phyloP scores from a whole-genome alignment of 495 filamentous ascomycete species.

The Tuber borchii region DNA sequence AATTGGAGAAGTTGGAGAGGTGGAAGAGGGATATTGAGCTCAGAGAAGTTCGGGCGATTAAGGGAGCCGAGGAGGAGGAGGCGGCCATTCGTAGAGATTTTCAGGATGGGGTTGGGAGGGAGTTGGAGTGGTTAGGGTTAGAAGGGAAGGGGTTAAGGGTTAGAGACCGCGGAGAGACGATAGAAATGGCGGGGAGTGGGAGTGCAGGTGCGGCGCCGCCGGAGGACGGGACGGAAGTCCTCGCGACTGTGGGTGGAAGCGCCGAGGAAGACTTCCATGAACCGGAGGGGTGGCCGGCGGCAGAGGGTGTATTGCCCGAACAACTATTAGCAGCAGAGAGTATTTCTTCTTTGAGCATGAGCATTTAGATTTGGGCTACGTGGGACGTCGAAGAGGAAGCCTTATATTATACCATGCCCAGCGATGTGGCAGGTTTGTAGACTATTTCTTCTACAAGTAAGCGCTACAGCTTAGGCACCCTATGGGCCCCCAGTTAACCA shows the following conservation, averaged over 20 bases:
- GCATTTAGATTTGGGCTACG: neutral
- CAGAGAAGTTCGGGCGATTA: conserved; percentile 18
- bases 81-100: conserved; percentile 40
- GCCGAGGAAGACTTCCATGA: conserved; percentile 31
- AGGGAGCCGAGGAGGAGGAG: conserved; percentile 21
- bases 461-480: neutral
- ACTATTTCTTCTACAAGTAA: neutral
- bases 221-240: neutral
- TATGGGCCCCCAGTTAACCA: neutral
- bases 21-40: conserved; percentile 30
- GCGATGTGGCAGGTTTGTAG: neutral
- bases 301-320: conserved; percentile 54
- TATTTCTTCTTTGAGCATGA: neutral
- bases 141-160: conserved; percentile 17
- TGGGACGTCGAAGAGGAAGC: neutral
- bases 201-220: conserved; percentile 1
- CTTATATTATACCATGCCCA: neutral
- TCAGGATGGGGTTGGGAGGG: conserved; percentile 39
- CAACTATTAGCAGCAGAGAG: conserved; percentile 53
- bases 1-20: conserved; percentile 28
- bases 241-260: neutral
- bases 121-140: conserved; percentile 34
- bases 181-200: conserved; percentile 1
- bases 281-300: conserved; percentile 45
- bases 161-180: conserved; percentile 4